Percentiles rank a stretch among this genome's conserved stretches.
Evolutionary conservation across 2,329 filamentous ascomycete species (phyloP).

Genomic region (Colletotrichum camelliae): DNA sequence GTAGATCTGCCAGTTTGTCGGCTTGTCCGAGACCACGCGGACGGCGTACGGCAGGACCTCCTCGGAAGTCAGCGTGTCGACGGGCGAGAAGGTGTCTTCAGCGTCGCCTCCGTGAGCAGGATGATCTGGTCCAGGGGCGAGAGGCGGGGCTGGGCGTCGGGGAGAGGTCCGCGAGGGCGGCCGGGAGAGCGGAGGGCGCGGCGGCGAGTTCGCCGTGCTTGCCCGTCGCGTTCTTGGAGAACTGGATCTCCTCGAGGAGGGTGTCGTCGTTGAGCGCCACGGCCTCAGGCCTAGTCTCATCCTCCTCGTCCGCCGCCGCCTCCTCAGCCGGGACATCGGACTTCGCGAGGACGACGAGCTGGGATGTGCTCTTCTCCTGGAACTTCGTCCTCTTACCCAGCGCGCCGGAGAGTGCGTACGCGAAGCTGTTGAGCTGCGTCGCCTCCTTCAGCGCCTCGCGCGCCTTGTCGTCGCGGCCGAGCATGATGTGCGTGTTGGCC

Average conservation of each 20-base stretch:
- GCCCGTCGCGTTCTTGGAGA: constrained; percentile 60
- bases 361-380: constrained; percentile 81
- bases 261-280: constrained; percentile 91
- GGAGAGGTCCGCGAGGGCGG: constrained; percentile 67
- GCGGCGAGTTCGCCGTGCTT: constrained; percentile 38
- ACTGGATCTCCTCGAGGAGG: constrained; percentile 80
- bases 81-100: constrained; percentile 86
- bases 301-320: constrained; percentile 26
- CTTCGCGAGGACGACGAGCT: constrained; percentile 88
- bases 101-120: constrained; percentile 83
- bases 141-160: constrained; percentile 83
- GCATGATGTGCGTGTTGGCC: constrained; percentile 81
- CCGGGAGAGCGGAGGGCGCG: constrained; percentile 55
- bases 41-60: constrained; percentile 91
- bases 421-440: constrained; percentile 69
- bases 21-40: constrained; percentile 85
- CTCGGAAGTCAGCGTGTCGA: constrained; percentile 87
- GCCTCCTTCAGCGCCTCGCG: constrained; percentile 74
- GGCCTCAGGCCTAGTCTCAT: constrained; percentile 62
- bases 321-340: constrained; percentile 49
- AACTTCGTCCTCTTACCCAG: constrained; percentile 86
- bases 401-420: constrained; percentile 83
- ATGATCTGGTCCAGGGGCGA: constrained; percentile 88
- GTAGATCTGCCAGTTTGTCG: constrained; percentile 97
- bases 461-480: constrained; percentile 81